phyloP scores from a whole-genome alignment of 2,329 filamentous ascomycete genomes.

The Penicillium sp. region DNA sequence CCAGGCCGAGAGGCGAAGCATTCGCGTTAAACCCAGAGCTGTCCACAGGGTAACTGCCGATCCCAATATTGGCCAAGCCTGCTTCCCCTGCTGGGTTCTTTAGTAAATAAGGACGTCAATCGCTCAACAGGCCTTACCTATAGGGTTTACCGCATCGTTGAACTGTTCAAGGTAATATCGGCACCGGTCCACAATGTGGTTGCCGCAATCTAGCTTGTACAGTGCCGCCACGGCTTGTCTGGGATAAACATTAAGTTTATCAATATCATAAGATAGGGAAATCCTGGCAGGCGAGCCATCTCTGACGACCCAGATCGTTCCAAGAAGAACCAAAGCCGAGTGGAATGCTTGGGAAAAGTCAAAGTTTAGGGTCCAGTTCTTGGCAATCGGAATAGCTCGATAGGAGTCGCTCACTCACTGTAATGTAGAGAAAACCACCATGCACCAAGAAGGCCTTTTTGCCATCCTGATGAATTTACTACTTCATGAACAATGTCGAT shows the following conservation, averaged over 20 bases:
- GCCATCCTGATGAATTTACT: conserved; percentile 16
- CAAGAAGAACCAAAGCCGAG: not conserved
- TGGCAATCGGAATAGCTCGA: not conserved
- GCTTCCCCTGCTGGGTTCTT: not conserved
- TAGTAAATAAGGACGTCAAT: not conserved
- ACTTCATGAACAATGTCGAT: conserved; percentile 5
- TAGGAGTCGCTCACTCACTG: conserved; percentile 21
- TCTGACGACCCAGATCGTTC: not conserved
- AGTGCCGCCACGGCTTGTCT: not conserved
- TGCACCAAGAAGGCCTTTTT: conserved; percentile 27
- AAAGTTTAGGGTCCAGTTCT: not conserved
- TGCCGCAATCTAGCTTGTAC: not conserved
- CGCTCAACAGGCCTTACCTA: not conserved
- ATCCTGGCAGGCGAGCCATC: not conserved
- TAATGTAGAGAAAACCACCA: conserved; percentile 38
- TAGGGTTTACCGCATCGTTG: not conserved
- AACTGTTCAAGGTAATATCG: not conserved
- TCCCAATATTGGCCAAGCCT: not conserved
- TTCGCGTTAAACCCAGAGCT: not conserved
- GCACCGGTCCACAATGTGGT: not conserved
- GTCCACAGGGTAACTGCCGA: not conserved
- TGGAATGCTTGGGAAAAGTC: not conserved
- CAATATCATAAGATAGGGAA: not conserved
- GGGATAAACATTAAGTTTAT: not conserved
- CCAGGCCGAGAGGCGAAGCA: not conserved